Evolutionary conservation across 2,329 filamentous ascomycete species (phyloP), one percentile per base, ranked within the genome.

Genomic region (Cladosporium phlei): DNA sequence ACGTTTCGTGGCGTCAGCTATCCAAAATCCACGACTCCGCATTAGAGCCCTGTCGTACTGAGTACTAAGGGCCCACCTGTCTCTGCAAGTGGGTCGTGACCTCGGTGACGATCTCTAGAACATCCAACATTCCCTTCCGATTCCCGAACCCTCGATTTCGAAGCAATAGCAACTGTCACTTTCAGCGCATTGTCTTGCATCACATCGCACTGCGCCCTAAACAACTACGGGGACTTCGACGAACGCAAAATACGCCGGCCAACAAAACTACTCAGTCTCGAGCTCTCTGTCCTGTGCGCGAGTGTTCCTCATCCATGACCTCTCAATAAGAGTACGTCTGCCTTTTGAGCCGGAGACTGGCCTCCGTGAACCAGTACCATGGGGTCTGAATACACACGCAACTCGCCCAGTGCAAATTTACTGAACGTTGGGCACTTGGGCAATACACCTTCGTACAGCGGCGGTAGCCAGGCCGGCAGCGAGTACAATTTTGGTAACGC

Each of bases 401-500:
- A 45, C 37, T 52, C 55, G 32, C 49, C 53, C 39, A 42, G 38
- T 34, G 50, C 51, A 37, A 46, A 53, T 38, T 35, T 58, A 48
- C 50, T 61, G 9, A 55, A 52, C 34, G 14, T 51, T 27, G 42
- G 45, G n/a, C 47, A 46, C 14, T 43, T 57, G 39, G 51, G 49
- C 24, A 53, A 55, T 21, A 51, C 51, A 19, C 56, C 58, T 11
- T 54, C 43, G 4, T 61, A 56, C 21, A 54, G 52, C 19, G 55
- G 48, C 12, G 38, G 54, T 17, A 59, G 59, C 46, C 59, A 58
- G 49, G 44, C 55, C 7, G 52, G 54, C 38, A 59, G 56, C 42
- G 59, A 61, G 33, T 60, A 60, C 46, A 55, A 50, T 28, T 57
- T 59, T 50, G 57, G 55, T 17, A 55, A 53, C 22, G 47, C 56